Evolutionary conservation across 2,329 filamentous ascomycete genomes (phyloP), one percentile per base, ranked within the genome.

Genomic region (Ophiognomonia clavigignenti-juglandacearum): DNA sequence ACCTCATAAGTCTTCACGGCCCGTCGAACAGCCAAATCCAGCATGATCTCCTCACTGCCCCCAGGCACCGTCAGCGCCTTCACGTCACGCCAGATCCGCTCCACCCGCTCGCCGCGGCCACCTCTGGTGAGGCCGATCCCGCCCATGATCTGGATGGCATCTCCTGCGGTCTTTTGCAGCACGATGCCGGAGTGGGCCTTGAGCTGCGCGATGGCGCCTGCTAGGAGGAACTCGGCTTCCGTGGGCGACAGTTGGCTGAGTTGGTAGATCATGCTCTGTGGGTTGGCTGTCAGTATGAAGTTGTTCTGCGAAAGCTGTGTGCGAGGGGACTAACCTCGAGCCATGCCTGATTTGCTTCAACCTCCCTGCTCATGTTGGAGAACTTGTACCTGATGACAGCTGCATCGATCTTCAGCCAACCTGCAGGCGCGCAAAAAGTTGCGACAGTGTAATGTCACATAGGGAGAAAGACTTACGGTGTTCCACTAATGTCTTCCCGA

Each of bases 261-360:
- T 27, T 75, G 64, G 36, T 74, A 72, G 10, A 75, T 74, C 4
- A 80, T 16, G 20, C 47, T 53, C 47, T 50, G 48, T 7, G 7
- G 26, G 7, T 29, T 29, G 26, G 26, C 7, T 13, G 26, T 7
- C 26, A 29, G 13, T 29, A 29, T 29, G 7, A 29, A 29, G 7
- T 7, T 7, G 7, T 29, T 29, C 7, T 29, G 26, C 26, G 26
- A 13, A 29, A 7, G 7, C 26, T 29, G 26, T 16, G 13, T 16
- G 23, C 6, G 27, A n/a, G 19, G 6, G 4, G 3, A 22, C 37
- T 8, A 14, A 52, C 51, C 37, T 55, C 53, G 19, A 48, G 32
- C 51, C 53, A 55, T n/a, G 53, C 45, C 9, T 54, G 53, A 9
- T 52, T 32, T 5, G 54, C 47, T 31, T 54, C 50, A 4, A 51